Conservation (phyloP, 768 basidiomycete species). For the Pholiota microspora region DNA sequence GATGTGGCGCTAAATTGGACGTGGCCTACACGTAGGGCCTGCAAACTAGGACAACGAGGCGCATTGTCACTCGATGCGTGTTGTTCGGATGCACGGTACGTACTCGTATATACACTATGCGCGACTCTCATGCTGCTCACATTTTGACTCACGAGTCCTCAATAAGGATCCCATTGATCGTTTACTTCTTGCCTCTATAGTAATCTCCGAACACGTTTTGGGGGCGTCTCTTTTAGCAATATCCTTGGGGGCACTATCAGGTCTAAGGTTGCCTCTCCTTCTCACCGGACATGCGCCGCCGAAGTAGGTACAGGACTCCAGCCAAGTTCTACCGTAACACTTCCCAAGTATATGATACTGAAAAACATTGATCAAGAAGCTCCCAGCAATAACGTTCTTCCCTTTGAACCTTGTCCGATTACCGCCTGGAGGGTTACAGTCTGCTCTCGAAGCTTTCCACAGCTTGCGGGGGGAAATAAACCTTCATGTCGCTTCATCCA, state of each 20-base stretch:
- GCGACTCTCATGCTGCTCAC: constrained; percentile 5
- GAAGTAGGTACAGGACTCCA: background rate
- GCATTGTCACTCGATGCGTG: background rate
- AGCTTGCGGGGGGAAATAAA: constrained; percentile 1
- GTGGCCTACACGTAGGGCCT: background rate
- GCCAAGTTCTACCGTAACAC: constrained; percentile 3
- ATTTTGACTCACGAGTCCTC: background rate
- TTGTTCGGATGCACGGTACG: constrained; percentile 6
- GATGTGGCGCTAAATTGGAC: background rate
- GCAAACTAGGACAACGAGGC: constrained; percentile 3
- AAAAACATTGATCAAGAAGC: background rate
- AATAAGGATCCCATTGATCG: constrained; percentile 1
- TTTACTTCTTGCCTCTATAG: constrained; percentile 4
- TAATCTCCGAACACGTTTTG: constrained; percentile 7
- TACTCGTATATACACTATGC: background rate
- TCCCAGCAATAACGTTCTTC: background rate
- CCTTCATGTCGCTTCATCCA: background rate
- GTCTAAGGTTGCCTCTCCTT: background rate
- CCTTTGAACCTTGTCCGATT: background rate
- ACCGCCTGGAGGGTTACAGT: background rate
- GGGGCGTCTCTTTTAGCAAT: constrained; percentile 1
- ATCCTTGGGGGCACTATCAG: constrained; percentile 2
- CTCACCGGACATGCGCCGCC: constrained; percentile 1
- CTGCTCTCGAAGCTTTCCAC: background rate
- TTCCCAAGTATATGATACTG: constrained; percentile 1